Percentiles rank a stretch among this genome's conserved stretches.
Conservation (phyloP, 192 early-diverging fungal species). For the Backusella liffmaniae region DNA sequence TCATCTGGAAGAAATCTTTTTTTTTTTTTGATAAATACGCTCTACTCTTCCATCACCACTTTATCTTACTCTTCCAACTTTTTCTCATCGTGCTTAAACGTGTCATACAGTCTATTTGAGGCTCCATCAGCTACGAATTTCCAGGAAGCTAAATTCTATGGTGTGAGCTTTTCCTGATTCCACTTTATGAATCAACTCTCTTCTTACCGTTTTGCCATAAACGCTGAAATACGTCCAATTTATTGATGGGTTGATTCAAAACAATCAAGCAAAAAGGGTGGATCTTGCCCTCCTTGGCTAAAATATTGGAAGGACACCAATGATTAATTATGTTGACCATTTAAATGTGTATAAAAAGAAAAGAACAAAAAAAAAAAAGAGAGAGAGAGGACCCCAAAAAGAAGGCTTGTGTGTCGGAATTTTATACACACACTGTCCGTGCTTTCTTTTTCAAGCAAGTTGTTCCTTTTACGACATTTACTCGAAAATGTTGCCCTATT, state of each 20-base stretch:
- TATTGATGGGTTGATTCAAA: conserved; percentile 19
- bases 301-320: conserved; percentile 23
- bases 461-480: neutral
- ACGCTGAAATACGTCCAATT: conserved; percentile 8
- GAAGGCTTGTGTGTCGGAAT: neutral
- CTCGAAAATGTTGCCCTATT: no score
- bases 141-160: conserved; percentile 40
- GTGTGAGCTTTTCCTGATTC: neutral
- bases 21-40: neutral
- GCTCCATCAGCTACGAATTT: conserved; percentile 88
- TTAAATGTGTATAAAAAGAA: neutral
- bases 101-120: conserved; percentile 79
- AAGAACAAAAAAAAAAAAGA: neutral
- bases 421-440: neutral
- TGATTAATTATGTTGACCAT: neutral
- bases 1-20: conserved; percentile 70
- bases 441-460: neutral
- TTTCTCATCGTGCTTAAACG: conserved; percentile 43
- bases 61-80: conserved; percentile 20
- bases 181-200: neutral
- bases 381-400: no score
- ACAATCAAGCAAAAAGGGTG: conserved; percentile 27
- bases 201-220: conserved; percentile 30
- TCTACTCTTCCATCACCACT: neutral
- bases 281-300: neutral